Evolutionary conservation across 352 stramenopile species (phyloP), one percentile per base, ranked within the genome.

Genomic region (Phytophthora quininea): DNA sequence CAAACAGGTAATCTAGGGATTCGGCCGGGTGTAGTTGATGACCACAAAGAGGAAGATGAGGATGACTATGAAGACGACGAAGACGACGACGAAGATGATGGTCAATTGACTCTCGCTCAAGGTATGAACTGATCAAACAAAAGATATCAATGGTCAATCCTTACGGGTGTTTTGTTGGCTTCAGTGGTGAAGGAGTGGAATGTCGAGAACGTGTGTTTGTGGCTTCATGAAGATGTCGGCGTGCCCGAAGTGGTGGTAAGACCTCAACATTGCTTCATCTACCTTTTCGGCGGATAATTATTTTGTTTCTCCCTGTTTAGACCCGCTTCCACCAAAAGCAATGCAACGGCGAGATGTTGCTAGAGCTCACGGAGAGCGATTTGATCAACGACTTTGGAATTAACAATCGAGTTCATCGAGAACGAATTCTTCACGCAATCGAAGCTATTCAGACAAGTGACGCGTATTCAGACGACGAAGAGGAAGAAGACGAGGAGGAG

Each of bases 181-280:
- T 10, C 48, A 89, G 86, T 92, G 12, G 84, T 94, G 10, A 77
- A 78, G 1, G 82, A 92, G 37, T 94, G 86, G 86, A 92, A 68
- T 19, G 82, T 93, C n/a, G 86, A 92, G 33, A 91, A 91, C 49
- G 86, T 94, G 2, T 94, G 84, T 33, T 60, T 92, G 1, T 94
- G 86, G 86, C 75, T 94, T 3, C 73, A 89, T 45, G 84, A 94
- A 73, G 86, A 94, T 33, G 84, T 92, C 2, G 84, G 80, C 0
- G 81, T 92, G 0, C 76, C 76, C 2, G 79, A 92, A 46, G 78
- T 93, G 29, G 86, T 92, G 74, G 86, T 92, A 79, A 24, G 60
- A 33, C 47, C 56, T n/a, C 27, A 19, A 8, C 12, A 12, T 61
- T 54, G 19, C 27, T 24, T 11, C 31, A 15, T 55, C 6, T n/a